Base-by-base conservation (phyloP, 345 rosid species). In the Melaleuca quinquenervia region DNA sequence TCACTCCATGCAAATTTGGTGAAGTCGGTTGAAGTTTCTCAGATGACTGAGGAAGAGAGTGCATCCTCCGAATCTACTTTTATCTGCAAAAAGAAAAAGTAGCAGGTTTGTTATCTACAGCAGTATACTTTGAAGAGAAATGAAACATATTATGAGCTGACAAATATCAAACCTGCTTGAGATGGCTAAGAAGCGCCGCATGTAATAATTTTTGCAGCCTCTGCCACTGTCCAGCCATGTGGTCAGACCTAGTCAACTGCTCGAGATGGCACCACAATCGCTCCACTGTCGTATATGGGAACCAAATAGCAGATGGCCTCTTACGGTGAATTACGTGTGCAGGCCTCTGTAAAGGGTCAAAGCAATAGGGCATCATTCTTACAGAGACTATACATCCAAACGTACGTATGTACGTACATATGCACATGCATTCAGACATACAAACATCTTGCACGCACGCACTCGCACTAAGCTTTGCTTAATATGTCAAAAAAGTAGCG, bases 41-140 rank as follows among this genome's bases (percentile, higher is more conserved):
- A 64, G 21, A 0, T 32, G 78, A 64, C 45, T 32, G 78, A 45
- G 2, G 62, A 86, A 86, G 91, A 85, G 36, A 92, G 84, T 8
- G 92, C 96, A 87, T 95, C 99, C 26, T 91, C 89, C 2, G 98
- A 94, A 88, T 96, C 98, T 85, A 91, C 92, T 91, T 95, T 97
- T 55, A 94, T 87, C 99, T 97, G 94, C 87, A 89, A 90, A 90
- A 88, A 70, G 48, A 45, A 32, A 70, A 64, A 32, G 11, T 64
- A 36, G 8, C 48, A 32, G 78, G 48, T 18, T 10, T 21, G 48
- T 70, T 16, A 70, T 24, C 78, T 32, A 70, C 24, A 1, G 7
- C 24, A 70, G 45, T 18, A 32, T 32, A 70, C 13, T 70, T 70
- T 70, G 20, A 64, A 64, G 76, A 64, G 45, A 16, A 70, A 70